Percentiles rank a stretch among this genome's conserved stretches.
Conservation (phyloP, 768 basidiomycete species). For the Flagelloscypha sp. region DNA sequence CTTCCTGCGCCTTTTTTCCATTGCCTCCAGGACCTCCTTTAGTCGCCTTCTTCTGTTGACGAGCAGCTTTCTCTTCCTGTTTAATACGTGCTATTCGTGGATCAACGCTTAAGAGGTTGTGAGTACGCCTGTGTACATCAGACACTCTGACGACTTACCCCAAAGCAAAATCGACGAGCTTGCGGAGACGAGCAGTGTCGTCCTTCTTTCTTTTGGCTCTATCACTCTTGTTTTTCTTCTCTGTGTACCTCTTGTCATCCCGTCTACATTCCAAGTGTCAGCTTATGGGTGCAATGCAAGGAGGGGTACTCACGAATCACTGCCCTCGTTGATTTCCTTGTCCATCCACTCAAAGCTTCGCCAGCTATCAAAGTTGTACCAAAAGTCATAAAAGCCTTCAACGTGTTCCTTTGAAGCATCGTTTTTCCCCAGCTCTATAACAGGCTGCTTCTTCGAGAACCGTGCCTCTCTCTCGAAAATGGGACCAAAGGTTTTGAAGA, state of each 20-base stretch:
- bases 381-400: conserved; percentile 95
- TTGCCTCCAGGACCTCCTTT: conserved; percentile 37
- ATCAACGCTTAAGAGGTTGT: conserved; percentile 41
- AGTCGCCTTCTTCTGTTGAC: conserved; percentile 82
- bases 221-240: conserved; percentile 99
- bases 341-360: conserved; percentile 95
- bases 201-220: conserved; percentile 96
- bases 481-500: conserved; percentile 69
- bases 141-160: conserved; percentile 21
- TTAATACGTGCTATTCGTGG: conserved; percentile 97
- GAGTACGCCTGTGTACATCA: background rate
- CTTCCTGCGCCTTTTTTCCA: conserved; percentile 57
- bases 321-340: conserved; percentile 98
- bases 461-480: conserved; percentile 88
- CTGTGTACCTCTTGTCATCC: conserved; percentile 97
- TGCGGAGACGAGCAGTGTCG: conserved; percentile 83
- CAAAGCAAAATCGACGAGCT: conserved; percentile 80
- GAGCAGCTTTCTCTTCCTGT: conserved; percentile 89
- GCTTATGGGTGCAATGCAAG: background rate
- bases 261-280: conserved; percentile 46
- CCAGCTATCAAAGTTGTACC: conserved; percentile 99
- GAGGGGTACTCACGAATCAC: conserved; percentile 62
- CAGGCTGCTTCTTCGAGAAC: conserved; percentile 81
- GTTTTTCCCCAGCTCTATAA: conserved; percentile 66
- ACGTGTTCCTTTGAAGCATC: conserved; percentile 75